phyloP scores from a whole-genome alignment of 106 monocot genomes.

The Acorus gramineus region DNA sequence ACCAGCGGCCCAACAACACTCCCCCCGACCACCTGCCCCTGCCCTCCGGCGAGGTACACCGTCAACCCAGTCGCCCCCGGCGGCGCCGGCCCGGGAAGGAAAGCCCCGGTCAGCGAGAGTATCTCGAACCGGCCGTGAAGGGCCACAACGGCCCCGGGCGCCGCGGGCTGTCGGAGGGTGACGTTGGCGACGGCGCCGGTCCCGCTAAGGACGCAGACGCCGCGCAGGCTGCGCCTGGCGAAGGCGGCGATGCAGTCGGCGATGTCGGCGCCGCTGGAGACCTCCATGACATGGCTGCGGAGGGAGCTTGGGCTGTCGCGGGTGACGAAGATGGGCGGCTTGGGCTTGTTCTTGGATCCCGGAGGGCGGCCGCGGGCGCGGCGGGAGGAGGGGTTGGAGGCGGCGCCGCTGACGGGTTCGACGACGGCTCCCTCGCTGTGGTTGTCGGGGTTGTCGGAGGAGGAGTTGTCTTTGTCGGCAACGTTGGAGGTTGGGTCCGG shows the following conservation, averaged over 20 bases:
- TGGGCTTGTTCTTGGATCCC: conserved; percentile 15
- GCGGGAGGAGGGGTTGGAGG: conserved; percentile 5
- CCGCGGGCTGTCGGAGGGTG: conserved; percentile 27
- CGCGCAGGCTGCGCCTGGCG: conserved; percentile 25
- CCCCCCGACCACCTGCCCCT: conserved; percentile 33
- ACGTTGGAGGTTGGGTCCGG: no score
- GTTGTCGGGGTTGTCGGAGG: not conserved
- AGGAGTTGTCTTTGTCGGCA: not conserved
- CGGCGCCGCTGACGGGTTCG: conserved; percentile 8
- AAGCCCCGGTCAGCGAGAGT: conserved; percentile 33
- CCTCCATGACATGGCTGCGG: conserved; percentile 31
- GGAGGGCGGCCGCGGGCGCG: conserved; percentile 10
- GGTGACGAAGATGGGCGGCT: conserved; percentile 31
- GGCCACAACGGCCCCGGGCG: conserved; percentile 26
- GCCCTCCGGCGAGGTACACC: conserved; percentile 35
- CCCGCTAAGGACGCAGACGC: conserved; percentile 36
- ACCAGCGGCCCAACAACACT: conserved; percentile 25
- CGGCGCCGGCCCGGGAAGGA: conserved; percentile 33
- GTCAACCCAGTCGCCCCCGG: conserved; percentile 34
- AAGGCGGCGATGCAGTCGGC: conserved; percentile 35
- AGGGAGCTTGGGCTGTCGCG: conserved; percentile 34
- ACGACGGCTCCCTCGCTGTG: conserved; percentile 6
- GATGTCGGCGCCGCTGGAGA: conserved; percentile 25
- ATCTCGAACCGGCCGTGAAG: conserved; percentile 43
- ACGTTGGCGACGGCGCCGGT: conserved; percentile 28